Conservation (phyloP, 2,329 filamentous ascomycete genomes). For the Penicillium thymicola region DNA sequence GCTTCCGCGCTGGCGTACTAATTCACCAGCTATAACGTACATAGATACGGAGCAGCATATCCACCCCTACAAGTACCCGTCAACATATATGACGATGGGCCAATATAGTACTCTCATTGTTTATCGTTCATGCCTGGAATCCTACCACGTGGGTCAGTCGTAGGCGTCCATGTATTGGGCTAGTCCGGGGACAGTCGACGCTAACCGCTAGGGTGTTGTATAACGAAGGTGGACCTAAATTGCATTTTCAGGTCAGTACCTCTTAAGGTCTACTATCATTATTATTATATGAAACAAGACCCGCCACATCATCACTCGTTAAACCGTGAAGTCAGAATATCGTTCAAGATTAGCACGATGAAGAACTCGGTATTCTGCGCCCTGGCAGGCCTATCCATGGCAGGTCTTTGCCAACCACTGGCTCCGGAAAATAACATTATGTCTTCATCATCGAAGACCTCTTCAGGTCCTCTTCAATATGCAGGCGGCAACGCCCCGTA, state of each 20-base stretch:
- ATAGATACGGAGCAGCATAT: neutral
- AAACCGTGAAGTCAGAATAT: neutral
- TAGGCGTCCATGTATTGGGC: neutral
- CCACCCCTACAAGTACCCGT: too few relatives aligned
- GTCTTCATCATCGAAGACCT: neutral
- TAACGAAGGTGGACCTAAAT: neutral
- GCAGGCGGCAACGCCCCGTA: conserved; percentile 55
- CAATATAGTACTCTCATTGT: too few relatives aligned
- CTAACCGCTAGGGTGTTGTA: neutral
- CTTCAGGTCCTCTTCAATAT: conserved; percentile 44
- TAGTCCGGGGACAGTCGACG: neutral
- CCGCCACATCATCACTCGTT: neutral
- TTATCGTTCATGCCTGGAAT: neutral
- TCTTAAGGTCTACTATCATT: neutral
- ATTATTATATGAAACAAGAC: neutral
- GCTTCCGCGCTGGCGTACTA: neutral
- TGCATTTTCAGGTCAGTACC: neutral
- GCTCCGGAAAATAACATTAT: neutral
- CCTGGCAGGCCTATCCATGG: neutral
- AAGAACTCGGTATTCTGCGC: neutral
- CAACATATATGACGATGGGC: too few relatives aligned
- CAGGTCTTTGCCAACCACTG: neutral
- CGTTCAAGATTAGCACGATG: neutral
- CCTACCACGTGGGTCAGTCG: neutral
- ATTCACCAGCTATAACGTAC: neutral